A percentile compares a stretch with the other conserved stretches of the same genome.
These are phyloP conservation scores for Saccharomyces hybrid DNA, from an alignment of 1,139 yeast genomes.

Conservation along the genomic window DNA sequence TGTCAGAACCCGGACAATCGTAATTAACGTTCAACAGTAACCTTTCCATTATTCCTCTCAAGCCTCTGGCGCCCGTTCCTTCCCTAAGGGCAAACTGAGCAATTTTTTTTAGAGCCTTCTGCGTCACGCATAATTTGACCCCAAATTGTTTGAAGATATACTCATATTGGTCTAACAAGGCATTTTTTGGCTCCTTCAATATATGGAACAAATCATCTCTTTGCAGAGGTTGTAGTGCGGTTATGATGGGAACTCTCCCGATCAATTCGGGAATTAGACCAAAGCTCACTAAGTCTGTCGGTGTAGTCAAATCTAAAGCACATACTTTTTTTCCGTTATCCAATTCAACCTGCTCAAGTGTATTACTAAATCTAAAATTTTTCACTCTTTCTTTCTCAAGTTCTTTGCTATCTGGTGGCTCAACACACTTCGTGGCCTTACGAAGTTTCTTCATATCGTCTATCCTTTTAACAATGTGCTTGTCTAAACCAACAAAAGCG, in stretches of 20 bases:
- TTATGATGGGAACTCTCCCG: conserved; percentile 46
- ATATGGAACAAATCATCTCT: conserved; percentile 40
- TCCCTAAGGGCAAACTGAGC: conserved; percentile 40
- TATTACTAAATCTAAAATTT: conserved; percentile 20
- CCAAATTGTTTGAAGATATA: conserved; percentile 44
- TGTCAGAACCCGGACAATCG: conserved; percentile 47
- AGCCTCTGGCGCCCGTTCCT: conserved; percentile 51
- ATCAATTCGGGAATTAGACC: conserved; percentile 49
- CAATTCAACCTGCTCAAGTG: conserved; percentile 31
- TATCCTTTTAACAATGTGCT: conserved; percentile 37
- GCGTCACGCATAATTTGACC: conserved; percentile 40
- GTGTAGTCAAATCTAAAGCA: conserved; percentile 38
- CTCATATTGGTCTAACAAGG: conserved; percentile 42
- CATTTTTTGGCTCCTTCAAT: conserved; percentile 45
- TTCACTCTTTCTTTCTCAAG: conserved; percentile 10
- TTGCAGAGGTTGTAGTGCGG: conserved; percentile 40
- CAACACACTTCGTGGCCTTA: conserved; percentile 6
- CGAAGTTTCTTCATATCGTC: conserved; percentile 11
- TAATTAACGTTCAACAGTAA: conserved; percentile 42
- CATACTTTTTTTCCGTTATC: conserved; percentile 34
- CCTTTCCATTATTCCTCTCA: conserved; percentile 44
- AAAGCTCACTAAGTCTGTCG: conserved; percentile 41
- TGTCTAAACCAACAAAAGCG: conserved; percentile 48
- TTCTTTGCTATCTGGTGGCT: not conserved
- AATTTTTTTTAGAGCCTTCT: conserved; percentile 37